Evolutionary conservation across 768 basidiomycete genomes (phyloP).

Genomic region (Suillus americanus): DNA sequence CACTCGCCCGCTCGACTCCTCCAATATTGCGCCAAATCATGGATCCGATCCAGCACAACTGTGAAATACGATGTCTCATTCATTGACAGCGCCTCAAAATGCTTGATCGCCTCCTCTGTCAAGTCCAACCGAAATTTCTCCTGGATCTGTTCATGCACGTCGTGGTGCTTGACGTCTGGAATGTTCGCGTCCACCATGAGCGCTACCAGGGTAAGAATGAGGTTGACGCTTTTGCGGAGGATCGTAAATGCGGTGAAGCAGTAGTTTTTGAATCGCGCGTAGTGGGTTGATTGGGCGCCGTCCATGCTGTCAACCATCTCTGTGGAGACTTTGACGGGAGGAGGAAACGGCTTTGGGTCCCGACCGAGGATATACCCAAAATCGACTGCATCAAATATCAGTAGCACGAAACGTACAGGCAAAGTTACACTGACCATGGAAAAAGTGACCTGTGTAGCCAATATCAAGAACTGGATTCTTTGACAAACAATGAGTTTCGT

Average conservation of each 20-base stretch:
- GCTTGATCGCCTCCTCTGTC: constrained; percentile 95
- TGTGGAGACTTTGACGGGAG: constrained; percentile 97
- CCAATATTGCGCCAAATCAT: constrained; percentile 90
- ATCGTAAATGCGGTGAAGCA: constrained; percentile 98
- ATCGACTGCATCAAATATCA: constrained; percentile 62
- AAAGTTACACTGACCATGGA: constrained; percentile 70
- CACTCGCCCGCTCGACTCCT: constrained; percentile 48
- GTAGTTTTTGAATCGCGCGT: constrained; percentile 92
- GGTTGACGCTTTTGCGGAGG: constrained; percentile 93
- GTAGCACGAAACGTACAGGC: neutral
- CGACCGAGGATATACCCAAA: constrained; percentile 98
- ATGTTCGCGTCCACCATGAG: constrained; percentile 98
- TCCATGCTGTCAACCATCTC: constrained; percentile 99
- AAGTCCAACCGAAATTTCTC: constrained; percentile 96
- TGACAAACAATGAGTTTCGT: neutral
- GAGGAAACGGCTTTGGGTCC: constrained; percentile 97
- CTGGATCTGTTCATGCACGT: constrained; percentile 87
- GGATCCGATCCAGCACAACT: constrained; percentile 90
- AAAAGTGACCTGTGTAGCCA: constrained; percentile 73
- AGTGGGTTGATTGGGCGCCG: constrained; percentile 93
- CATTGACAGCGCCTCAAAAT: constrained; percentile 88
- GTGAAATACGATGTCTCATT: constrained; percentile 96
- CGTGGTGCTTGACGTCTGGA: constrained; percentile 92
- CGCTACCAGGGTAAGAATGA: constrained; percentile 93
- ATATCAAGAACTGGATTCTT: constrained; percentile 2